Evolutionary conservation across 352 stramenopile species (phyloP).

Genomic region (Blastocystis sp.): DNA sequence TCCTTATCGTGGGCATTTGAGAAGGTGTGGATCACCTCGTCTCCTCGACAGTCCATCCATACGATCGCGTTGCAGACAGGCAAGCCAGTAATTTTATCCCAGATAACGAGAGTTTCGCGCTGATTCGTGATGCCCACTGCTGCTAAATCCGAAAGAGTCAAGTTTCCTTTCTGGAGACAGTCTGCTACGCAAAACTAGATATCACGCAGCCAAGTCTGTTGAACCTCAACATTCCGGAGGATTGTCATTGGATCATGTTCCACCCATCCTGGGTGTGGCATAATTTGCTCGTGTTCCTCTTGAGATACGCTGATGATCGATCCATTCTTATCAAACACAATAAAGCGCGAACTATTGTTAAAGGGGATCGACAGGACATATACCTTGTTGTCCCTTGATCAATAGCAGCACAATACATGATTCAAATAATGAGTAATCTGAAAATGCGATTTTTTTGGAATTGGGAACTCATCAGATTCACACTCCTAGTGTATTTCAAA

Average conservation of each 20-base stretch:
- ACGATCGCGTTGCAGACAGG: slow-evolving; percentile 96
- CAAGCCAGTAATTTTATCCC: slow-evolving; percentile 86
- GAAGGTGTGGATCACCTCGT: slow-evolving; percentile 74
- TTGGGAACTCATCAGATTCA: neutral
- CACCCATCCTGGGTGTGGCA: slow-evolving; percentile 86
- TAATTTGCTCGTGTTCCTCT: slow-evolving; percentile 91
- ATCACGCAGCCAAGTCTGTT: slow-evolving; percentile 61
- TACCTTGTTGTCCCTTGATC: slow-evolving; percentile 66
- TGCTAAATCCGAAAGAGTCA: slow-evolving; percentile 72
- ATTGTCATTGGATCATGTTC: slow-evolving; percentile 95
- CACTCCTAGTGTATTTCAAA: neutral
- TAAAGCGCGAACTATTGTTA: slow-evolving; percentile 77
- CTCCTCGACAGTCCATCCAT: slow-evolving; percentile 92
- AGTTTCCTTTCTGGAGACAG: slow-evolving; percentile 71
- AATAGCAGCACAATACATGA: slow-evolving; percentile 62
- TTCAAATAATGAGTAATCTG: neutral
- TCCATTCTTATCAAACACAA: slow-evolving; percentile 83
- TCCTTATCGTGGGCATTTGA: slow-evolving; percentile 62
- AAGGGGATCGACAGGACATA: neutral
- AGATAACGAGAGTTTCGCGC: slow-evolving; percentile 92
- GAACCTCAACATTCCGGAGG: slow-evolving; percentile 72
- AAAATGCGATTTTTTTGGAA: neutral
- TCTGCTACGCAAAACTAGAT: slow-evolving; percentile 70
- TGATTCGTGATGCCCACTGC: slow-evolving; percentile 98
- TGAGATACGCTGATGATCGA: slow-evolving; percentile 81